These are phyloP conservation scores for Ustulina deusta DNA, from an alignment of 2,329 filamentous ascomycete genomes.

Conservation along the genomic window DNA sequence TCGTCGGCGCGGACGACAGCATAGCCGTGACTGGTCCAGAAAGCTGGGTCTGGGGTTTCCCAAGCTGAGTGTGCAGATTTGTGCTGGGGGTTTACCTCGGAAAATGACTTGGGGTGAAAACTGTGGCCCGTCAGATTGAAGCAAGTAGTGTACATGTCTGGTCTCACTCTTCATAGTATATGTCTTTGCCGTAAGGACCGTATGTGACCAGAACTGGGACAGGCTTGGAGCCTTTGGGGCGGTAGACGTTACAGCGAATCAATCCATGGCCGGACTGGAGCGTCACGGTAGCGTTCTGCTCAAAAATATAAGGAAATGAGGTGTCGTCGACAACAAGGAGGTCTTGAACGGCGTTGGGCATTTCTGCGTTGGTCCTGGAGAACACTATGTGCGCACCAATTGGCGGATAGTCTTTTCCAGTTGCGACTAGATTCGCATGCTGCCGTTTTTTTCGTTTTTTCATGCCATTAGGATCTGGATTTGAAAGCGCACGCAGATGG, in stretches of 20 bases:
- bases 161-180: constrained; percentile 62
- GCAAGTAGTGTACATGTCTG: not conserved
- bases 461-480: not conserved
- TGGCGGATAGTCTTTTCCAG: not conserved
- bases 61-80: constrained; percentile 66
- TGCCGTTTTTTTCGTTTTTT: not conserved
- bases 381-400: not conserved
- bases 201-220: constrained; percentile 76
- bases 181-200: constrained; percentile 80
- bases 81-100: constrained; percentile 66
- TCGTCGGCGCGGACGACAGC: constrained; percentile 67
- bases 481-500: too few species aligned
- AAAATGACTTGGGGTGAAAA: constrained; percentile 55
- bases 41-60: constrained; percentile 69
- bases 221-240: constrained; percentile 1
- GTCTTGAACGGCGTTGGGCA: constrained; percentile 19
- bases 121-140: constrained; percentile 49
- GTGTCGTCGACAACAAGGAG: constrained; percentile 17
- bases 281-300: constrained; percentile 26
- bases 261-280: constrained; percentile 1
- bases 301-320: constrained; percentile 21
- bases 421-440: not conserved
- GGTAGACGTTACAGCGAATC: constrained; percentile 26
- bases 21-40: constrained; percentile 67
- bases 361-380: not conserved